Conservation (phyloP, 2,329 filamentous ascomycete genomes). For the Ophiostoma piceae region DNA sequence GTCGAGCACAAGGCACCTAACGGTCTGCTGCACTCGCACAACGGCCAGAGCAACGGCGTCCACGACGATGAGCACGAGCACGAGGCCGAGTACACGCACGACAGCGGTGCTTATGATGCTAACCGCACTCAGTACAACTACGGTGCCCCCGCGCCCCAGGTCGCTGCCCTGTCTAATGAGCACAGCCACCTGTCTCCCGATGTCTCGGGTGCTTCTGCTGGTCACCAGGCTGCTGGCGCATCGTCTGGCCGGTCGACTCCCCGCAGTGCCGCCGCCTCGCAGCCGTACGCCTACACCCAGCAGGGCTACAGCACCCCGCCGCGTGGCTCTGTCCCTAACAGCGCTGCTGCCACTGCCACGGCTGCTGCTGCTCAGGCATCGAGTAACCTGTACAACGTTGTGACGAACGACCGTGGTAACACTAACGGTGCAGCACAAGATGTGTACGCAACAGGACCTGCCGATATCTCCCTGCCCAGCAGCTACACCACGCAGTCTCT, state of each 20-base stretch:
- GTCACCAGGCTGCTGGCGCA: slow-evolving; percentile 56
- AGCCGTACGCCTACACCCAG: slow-evolving; percentile 63
- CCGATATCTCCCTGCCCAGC: slow-evolving; percentile 43
- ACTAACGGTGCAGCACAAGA: slow-evolving; percentile 65
- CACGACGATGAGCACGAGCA: slow-evolving; percentile 68
- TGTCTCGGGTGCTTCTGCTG: slow-evolving; percentile 68
- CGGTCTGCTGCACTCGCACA: slow-evolving; percentile 55
- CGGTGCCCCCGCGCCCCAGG: slow-evolving; percentile 55
- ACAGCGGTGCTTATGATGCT: slow-evolving; percentile 67
- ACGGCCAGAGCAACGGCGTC: slow-evolving; percentile 46
- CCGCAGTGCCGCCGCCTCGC: slow-evolving; percentile 65
- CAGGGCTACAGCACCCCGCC: slow-evolving; percentile 75
- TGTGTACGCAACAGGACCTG: slow-evolving; percentile 60
- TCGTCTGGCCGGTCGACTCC: slow-evolving; percentile 81
- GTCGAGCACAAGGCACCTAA: slow-evolving; percentile 61
- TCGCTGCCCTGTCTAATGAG: slow-evolving; percentile 63
- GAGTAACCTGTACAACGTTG: slow-evolving; percentile 83
- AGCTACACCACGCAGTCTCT: slow-evolving; percentile 57
- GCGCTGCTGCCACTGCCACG: slow-evolving; percentile 32
- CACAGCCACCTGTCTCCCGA: slow-evolving; percentile 74
- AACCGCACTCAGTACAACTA: slow-evolving; percentile 73
- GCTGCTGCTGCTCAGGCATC: slow-evolving; percentile 47
- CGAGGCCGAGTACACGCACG: slow-evolving; percentile 81
- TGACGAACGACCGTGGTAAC: slow-evolving; percentile 68
- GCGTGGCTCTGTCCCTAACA: slow-evolving; percentile 43